Evolutionary conservation across 2,329 filamentous ascomycete genomes (phyloP), one percentile per base, ranked within the genome.

Genomic region (Clonostachys solani): DNA sequence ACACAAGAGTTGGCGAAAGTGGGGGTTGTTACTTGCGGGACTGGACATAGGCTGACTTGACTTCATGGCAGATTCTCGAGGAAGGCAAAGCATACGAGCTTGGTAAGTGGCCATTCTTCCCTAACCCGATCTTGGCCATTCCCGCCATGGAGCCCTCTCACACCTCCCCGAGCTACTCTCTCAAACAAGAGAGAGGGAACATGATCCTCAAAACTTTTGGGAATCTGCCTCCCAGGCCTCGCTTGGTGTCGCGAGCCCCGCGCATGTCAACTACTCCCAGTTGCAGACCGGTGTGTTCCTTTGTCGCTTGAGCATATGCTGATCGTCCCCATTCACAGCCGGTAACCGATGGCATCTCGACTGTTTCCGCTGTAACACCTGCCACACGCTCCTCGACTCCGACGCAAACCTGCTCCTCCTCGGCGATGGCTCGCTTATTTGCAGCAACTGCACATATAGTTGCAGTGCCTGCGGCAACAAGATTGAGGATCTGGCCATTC

Each of bases 371-470:
- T 97, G 92, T 78, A 94, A 96, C 67, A 95, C 89, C 47, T 99
- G 92, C 76, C 83, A 84, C 61, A 96, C 92, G 50, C 84, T 96
- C 49, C 90, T 99, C 71, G 94, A 99, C 73, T 97, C 94, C 52
- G 92, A 99, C 64, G 94, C 94, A 59, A 97, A 97, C 69, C 85
- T 99, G 44, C 84, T 99, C 45, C 86, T 99, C 23, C 88, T 99
- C 53, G 94, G 94, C 65, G 94, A 99, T 72, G 94, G 94, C 55
- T 97, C 92, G 16, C 83, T 99, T 55, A 97, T 99, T 58, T 99
- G 94, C 78, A 97, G 96, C 74, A 96, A 96, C 69, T 99, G 94
- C 74, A 97, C 94, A 46, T 99, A 99, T 68, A 96, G 92, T 77
- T 99, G 94, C 75, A 96, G 85, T 67, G 92, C 92, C 46, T 99